phyloP scores from a whole-genome alignment of 2,329 filamentous ascomycete genomes.

The Basipetospora sp. region DNA sequence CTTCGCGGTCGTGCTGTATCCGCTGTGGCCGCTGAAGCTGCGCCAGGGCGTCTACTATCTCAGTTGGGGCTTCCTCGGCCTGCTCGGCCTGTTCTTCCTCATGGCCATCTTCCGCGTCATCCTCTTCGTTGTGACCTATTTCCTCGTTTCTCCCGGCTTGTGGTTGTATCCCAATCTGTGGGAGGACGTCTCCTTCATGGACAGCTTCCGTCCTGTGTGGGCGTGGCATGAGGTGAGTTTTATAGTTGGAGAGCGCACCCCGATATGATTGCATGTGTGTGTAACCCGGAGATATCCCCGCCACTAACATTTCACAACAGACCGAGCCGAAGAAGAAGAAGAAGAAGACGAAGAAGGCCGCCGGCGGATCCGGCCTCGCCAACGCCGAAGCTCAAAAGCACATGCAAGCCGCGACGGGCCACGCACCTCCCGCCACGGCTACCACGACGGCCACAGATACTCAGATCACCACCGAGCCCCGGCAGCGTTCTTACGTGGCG shows the following conservation, averaged over 20 bases:
- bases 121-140: constrained; percentile 84
- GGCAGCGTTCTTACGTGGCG: constrained; percentile 31
- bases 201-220: constrained; percentile 91
- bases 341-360: constrained; percentile 39
- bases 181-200: constrained; percentile 96
- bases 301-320: constrained; percentile 12
- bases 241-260: no score
- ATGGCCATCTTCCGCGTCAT: constrained; percentile 97
- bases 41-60: constrained; percentile 94
- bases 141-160: constrained; percentile 68
- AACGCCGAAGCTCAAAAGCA: constrained; percentile 21
- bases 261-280: no score
- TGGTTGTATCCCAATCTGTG: constrained; percentile 98
- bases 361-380: constrained; percentile 18
- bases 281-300: no score
- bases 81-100: constrained; percentile 85
- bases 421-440: constrained; percentile 35
- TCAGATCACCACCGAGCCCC: constrained; percentile 31
- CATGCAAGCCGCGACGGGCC: constrained; percentile 38
- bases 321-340: constrained; percentile 37
- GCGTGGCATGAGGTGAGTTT: constrained; percentile 94
- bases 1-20: constrained; percentile 84
- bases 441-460: constrained; percentile 44
- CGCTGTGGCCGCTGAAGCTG: constrained; percentile 83
- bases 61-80: constrained; percentile 78